Conservation (phyloP, 495 filamentous ascomycete genomes). For the Penicillium macrosclerotiorum region DNA sequence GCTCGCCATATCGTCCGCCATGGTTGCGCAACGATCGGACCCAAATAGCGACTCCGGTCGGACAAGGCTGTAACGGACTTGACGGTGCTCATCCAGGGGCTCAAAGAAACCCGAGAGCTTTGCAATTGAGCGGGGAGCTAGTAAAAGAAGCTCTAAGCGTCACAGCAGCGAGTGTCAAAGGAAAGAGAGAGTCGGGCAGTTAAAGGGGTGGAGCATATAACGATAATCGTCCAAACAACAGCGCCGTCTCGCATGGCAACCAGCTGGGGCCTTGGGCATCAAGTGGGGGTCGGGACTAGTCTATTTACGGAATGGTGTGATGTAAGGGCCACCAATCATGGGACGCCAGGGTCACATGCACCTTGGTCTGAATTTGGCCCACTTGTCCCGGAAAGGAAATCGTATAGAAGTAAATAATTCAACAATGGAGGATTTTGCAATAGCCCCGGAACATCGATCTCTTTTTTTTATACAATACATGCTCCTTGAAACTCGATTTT, state of each 20-base stretch:
- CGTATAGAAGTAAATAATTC: background rate
- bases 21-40: slow-evolving; percentile 28
- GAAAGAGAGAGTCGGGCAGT: slow-evolving; percentile 12
- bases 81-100: slow-evolving; percentile 20
- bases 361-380: background rate
- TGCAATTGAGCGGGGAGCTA: slow-evolving; percentile 1
- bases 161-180: slow-evolving; percentile 7
- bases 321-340: slow-evolving; percentile 12
- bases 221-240: slow-evolving; percentile 34
- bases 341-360: slow-evolving; percentile 1
- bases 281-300: slow-evolving; percentile 14
- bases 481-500: background rate
- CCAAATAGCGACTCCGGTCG: slow-evolving; percentile 17
- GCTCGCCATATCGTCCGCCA: slow-evolving; percentile 65
- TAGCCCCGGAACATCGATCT: too few relatives aligned
- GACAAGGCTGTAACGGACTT: slow-evolving; percentile 15
- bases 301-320: slow-evolving; percentile 1
- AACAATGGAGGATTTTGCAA: too few relatives aligned
- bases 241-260: slow-evolving; percentile 44
- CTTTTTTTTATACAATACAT: slow-evolving; percentile 5
- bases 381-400: background rate
- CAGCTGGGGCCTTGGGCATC: slow-evolving; percentile 21
- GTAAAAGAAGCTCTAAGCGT: slow-evolving; percentile 5
- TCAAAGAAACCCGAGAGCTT: slow-evolving; percentile 5
- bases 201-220: slow-evolving; percentile 30